Base-by-base conservation (phyloP, 2,329 filamentous ascomycete genomes). In the Neofusicoccum cordaticola region DNA sequence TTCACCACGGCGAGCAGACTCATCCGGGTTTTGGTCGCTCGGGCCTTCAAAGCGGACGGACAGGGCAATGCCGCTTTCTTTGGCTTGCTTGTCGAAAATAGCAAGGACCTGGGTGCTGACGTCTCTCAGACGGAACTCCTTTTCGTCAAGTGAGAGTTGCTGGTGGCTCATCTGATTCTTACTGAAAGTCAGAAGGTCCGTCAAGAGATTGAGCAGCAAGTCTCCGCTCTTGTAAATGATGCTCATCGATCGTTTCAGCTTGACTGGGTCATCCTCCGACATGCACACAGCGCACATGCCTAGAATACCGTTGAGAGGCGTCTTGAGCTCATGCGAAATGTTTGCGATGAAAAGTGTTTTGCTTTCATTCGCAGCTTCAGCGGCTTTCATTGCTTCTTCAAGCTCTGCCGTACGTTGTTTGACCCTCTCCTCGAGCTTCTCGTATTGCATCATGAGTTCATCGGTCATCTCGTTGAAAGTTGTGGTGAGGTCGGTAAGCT, bases 271-370 rank as follows among this genome's bases (percentile, higher is more conserved):
- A 56, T 93, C 89, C 74, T 97, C 93, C 68, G 93, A 90, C 92
- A 97, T 95, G 76, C 92, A 95, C 0, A 97, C 90, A 0, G 92
- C 90, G 69, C 90, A 93, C 90, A 97, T 95, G 66, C 95, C 95
- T 71, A 99, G 83, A 56, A 98, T 97, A 13, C 63, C 95, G 73
- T 98, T 98, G 65, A 98, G 83, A 0, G 95, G 95, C 1, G 95
- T 99, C 74, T 97, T 96, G 41, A 99, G 83, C 76, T 98, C 88
- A 69, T 90, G 88, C 1, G 85, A 88, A 58, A 98, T 97, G 71
- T 98, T 98, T 17, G 95, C 95, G 68, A 99, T 96, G 79, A 98
- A 98, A 8, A 98, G 83, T 0, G 95, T 98, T 80, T 99, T 99
- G 82, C 92, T 96, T 78, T 97, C 91, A 71, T 97, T 97, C 3